Conservation (phyloP, 352 stramenopile genomes). For the Pythium rhizo-oryzae region DNA sequence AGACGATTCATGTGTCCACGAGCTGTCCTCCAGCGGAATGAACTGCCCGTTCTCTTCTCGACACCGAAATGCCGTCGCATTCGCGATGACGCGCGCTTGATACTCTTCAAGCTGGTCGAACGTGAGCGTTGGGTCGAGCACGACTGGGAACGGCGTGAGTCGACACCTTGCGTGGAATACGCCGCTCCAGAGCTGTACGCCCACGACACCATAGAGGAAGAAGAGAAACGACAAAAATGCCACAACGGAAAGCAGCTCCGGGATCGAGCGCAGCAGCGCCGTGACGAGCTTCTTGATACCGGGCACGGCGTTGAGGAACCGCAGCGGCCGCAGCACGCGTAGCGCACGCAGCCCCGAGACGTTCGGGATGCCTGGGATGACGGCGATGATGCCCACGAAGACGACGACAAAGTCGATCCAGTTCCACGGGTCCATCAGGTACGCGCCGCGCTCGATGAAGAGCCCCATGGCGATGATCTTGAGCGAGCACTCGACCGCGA, state of each 20-base stretch:
- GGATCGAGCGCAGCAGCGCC: slow-evolving; percentile 53
- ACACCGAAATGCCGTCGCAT: slow-evolving; percentile 41
- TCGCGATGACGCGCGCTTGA: slow-evolving; percentile 35
- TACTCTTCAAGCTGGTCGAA: slow-evolving; percentile 39
- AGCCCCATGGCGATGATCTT: slow-evolving; percentile 91
- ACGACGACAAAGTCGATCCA: slow-evolving; percentile 91
- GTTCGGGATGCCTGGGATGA: slow-evolving; percentile 46
- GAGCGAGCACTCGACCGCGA: slow-evolving; percentile 82
- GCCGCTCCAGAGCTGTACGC: slow-evolving; percentile 79
- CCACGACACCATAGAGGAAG: slow-evolving; percentile 75
- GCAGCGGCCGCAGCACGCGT: slow-evolving; percentile 42
- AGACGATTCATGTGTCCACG: slow-evolving; percentile 52
- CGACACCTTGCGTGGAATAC: slow-evolving; percentile 67
- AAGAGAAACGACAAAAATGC: slow-evolving; percentile 57
- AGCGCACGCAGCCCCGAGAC: slow-evolving; percentile 43
- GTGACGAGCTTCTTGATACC: slow-evolving; percentile 65
- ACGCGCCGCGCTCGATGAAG: slow-evolving; percentile 56
- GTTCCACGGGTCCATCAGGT: slow-evolving; percentile 89
- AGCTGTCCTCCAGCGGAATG: slow-evolving; percentile 34
- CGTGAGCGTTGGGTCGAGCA: slow-evolving; percentile 41
- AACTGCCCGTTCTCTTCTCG: slow-evolving; percentile 33
- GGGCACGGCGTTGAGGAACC: slow-evolving; percentile 52
- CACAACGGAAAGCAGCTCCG: slow-evolving; percentile 51
- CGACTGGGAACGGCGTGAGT: slow-evolving; percentile 66
- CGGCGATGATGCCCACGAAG: slow-evolving; percentile 53